These are phyloP conservation scores for Pterula multifida DNA, from an alignment of 1,284 basidiomycete genomes.

Conservation along the genomic window DNA sequence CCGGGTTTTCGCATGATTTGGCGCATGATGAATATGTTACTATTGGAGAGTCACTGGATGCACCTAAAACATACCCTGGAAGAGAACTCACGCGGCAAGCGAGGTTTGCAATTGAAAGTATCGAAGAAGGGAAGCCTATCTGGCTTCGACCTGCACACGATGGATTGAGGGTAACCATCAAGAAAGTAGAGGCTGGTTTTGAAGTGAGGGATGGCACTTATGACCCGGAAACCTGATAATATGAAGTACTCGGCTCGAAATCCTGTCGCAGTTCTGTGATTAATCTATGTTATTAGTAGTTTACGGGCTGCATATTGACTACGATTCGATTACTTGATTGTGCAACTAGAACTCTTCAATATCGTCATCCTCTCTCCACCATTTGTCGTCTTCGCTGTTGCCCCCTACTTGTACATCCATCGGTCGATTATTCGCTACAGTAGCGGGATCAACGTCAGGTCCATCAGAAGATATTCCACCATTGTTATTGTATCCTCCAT, in stretches of 20 bases:
- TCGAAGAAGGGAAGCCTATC: conserved; percentile 30
- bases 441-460: neutral
- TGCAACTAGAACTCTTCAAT: conserved; percentile 1
- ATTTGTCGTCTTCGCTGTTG: neutral
- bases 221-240: conserved; percentile 5
- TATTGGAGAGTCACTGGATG: conserved; percentile 40
- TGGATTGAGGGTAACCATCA: conserved; percentile 43
- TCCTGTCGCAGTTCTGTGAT: too few relatives aligned
- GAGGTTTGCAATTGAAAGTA: conserved; percentile 28
- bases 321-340: too few relatives aligned
- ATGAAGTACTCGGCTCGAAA: neutral
- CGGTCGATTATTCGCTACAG: neutral
- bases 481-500: neutral
- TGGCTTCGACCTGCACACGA: conserved; percentile 68
- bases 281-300: too few relatives aligned
- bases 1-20: conserved; percentile 62
- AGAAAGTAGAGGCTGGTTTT: conserved; percentile 11
- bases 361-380: conserved; percentile 2
- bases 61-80: conserved; percentile 15
- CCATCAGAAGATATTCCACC: neutral
- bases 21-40: conserved; percentile 56
- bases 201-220: conserved; percentile 40
- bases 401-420: neutral
- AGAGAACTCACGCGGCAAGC: conserved; percentile 25
- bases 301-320: too few relatives aligned